Conservation (phyloP, 73 alveolate species). For the Urostyla sp. region DNA sequence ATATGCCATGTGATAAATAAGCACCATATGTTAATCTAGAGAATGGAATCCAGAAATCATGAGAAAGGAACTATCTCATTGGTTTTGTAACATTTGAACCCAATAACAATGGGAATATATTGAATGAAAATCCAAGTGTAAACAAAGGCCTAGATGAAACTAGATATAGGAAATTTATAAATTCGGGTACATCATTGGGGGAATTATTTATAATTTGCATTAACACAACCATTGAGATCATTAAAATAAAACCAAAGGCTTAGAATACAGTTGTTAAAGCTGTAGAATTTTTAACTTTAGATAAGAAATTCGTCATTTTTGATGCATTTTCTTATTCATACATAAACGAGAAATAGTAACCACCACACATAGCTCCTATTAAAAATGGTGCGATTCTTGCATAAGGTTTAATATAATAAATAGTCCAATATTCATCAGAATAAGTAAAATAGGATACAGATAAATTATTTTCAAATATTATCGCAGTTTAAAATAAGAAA, state of each 20-base stretch:
- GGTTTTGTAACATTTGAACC: background rate
- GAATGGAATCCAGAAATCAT: conserved; percentile 32
- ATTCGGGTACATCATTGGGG: conserved; percentile 27
- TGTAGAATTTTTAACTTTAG: background rate
- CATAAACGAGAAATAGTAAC: conserved; percentile 3
- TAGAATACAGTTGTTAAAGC: background rate
- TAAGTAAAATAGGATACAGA: conserved; percentile 35
- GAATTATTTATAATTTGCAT: conserved; percentile 32
- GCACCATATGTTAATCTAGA: conserved; percentile 45
- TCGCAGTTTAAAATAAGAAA: background rate
- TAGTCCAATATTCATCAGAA: conserved; percentile 52
- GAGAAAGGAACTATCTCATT: background rate
- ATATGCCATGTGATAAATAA: conserved; percentile 18
- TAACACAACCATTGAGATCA: background rate
- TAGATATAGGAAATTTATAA: conserved; percentile 5
- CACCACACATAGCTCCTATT: conserved; percentile 5
- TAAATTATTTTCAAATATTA: conserved; percentile 13
- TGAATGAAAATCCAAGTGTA: background rate
- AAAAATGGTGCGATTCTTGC: conserved; percentile 12
- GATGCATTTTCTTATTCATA: background rate
- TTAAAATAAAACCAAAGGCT: background rate
- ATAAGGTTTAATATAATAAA: conserved; percentile 37
- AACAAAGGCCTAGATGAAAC: conserved; percentile 23
- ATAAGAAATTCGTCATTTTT: background rate
- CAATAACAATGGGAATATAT: background rate